Percentiles rank a stretch among this genome's conserved stretches.
These are phyloP conservation scores for Leishmania martiniquensis DNA, from an alignment of 208 protist species.

Conservation along the genomic window DNA sequence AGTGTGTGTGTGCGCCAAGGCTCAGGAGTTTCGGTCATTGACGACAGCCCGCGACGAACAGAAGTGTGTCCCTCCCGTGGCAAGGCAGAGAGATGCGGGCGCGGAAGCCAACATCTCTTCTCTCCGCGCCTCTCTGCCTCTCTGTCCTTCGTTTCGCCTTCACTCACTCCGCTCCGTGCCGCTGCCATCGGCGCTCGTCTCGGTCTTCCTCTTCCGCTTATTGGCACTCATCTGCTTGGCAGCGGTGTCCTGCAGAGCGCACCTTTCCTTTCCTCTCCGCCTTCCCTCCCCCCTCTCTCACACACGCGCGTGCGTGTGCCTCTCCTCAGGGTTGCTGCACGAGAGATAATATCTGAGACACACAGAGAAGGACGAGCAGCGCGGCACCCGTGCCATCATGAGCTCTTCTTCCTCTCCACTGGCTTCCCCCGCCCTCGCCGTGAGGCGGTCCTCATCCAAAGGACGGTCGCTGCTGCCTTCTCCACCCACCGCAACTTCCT, in stretches of 20 bases:
- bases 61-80: too few relatives aligned
- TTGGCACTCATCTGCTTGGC: neutral
- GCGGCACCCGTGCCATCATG: neutral
- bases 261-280: neutral
- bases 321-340: neutral
- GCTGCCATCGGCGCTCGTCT: neutral
- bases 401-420: conserved; percentile 3
- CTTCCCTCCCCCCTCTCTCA: too few relatives aligned
- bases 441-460: neutral
- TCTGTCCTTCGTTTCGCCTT: too few relatives aligned
- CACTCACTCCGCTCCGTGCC: too few relatives aligned
- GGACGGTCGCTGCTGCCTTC: neutral
- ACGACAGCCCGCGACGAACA: neutral
- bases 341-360: neutral
- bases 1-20: neutral
- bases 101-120: too few relatives aligned
- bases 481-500: neutral
- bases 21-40: neutral
- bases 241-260: neutral
- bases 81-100: too few relatives aligned
- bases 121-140: too few relatives aligned
- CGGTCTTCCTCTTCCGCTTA: neutral
- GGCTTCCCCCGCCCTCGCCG: neutral
- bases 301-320: neutral
- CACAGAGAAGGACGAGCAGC: too few relatives aligned